Conservation (phyloP, 441 rosid species). For the Croton setiger region DNA sequence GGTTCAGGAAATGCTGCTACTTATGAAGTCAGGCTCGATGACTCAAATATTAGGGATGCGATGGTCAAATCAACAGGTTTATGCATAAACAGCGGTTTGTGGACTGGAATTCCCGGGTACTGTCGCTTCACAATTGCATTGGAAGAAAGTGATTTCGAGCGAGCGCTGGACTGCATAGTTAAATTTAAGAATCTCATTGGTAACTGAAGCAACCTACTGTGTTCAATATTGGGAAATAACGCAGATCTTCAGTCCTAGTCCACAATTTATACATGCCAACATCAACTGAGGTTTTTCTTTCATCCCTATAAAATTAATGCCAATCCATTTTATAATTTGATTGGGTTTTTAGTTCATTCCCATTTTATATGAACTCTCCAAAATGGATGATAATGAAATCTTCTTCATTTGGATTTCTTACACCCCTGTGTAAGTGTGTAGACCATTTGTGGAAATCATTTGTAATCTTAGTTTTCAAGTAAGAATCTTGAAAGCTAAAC, state of each 20-base stretch:
- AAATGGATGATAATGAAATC: neutral
- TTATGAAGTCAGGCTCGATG: constrained; percentile 44
- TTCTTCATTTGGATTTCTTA: neutral
- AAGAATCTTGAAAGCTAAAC: no score
- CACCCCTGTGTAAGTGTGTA: neutral
- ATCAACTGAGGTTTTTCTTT: neutral
- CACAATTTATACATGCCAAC: neutral
- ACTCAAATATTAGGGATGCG: constrained; percentile 69
- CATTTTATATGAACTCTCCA: neutral
- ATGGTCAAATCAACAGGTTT: constrained; percentile 65
- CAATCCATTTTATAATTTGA: neutral
- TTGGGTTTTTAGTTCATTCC: neutral
- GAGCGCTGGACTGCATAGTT: constrained; percentile 60
- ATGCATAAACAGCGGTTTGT: constrained; percentile 73
- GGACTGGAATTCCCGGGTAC: constrained; percentile 89
- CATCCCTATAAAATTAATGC: neutral
- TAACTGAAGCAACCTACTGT: constrained; percentile 16
- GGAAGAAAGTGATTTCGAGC: constrained; percentile 69
- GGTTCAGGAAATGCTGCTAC: constrained; percentile 18
- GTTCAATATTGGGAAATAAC: constrained; percentile 3
- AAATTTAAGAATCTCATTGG: constrained; percentile 44
- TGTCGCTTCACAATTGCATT: constrained; percentile 81
- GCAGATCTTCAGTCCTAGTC: neutral
- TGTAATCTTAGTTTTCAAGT: no score
- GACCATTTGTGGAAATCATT: no score